These are phyloP conservation scores for Entomophthora muscae DNA, from an alignment of 371 early-diverging fungal species.

Conservation along the genomic window DNA sequence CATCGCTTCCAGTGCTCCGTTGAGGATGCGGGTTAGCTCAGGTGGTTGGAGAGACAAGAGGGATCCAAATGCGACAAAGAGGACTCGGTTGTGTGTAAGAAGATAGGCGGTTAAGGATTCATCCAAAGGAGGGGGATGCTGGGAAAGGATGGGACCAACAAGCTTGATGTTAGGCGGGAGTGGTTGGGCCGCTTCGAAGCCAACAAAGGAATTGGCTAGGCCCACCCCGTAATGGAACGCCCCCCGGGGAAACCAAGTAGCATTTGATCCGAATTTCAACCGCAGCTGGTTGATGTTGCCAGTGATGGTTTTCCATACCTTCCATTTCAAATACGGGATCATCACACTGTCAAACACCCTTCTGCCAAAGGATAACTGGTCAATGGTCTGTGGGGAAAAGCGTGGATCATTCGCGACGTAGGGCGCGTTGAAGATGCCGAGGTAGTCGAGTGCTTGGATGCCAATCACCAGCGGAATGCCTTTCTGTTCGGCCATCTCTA, in stretches of 20 bases:
- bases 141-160: slow-evolving; percentile 6
- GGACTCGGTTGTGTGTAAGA: neutral
- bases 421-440: neutral
- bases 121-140: neutral
- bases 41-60: neutral
- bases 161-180: neutral
- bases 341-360: neutral
- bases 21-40: neutral
- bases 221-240: neutral
- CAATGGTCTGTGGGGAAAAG: neutral
- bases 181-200: neutral
- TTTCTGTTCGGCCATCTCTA: neutral
- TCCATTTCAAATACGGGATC: neutral
- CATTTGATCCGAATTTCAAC: neutral
- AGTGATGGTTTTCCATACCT: neutral
- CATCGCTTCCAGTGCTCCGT: neutral
- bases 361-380: neutral
- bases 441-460: neutral
- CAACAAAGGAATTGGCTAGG: neutral
- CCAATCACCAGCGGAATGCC: neutral
- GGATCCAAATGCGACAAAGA: slow-evolving; percentile 5
- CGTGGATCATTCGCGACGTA: neutral
- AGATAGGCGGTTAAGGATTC: neutral
- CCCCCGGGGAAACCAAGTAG: neutral
- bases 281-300: neutral